phyloP scores from a whole-genome alignment of 176 grass and related monocot species.

The Oryza punctata region DNA sequence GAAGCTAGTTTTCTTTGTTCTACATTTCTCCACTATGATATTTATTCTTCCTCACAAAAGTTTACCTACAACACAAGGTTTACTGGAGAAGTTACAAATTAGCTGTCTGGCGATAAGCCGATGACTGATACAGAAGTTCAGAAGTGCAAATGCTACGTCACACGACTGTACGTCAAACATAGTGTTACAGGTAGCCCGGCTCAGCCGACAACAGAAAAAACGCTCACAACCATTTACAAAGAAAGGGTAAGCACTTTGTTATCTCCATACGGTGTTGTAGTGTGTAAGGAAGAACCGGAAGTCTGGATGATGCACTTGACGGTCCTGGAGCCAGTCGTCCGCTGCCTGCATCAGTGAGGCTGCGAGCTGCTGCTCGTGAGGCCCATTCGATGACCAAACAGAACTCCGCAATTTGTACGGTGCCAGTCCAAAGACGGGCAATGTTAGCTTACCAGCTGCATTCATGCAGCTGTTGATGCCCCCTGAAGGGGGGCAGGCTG shows the following conservation, averaged over 20 bases:
- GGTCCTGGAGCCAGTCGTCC: conserved; percentile 62
- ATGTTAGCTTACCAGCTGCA: conserved; percentile 43
- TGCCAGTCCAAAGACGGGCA: conserved; percentile 69
- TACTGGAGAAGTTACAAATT: conserved; percentile 36
- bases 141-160: conserved; percentile 11
- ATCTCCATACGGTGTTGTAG: conserved; percentile 64
- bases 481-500: conserved; percentile 24
- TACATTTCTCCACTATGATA: conserved; percentile 24
- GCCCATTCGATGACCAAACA: conserved; percentile 67
- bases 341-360: conserved; percentile 59
- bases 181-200: conserved; percentile 23
- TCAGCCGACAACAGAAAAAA: conserved; percentile 32
- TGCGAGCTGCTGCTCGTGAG: conserved; percentile 43
- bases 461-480: conserved; percentile 39
- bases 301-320: conserved; percentile 74
- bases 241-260: conserved; percentile 29
- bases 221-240: conserved; percentile 52
- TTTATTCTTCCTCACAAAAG: conserved; percentile 27
- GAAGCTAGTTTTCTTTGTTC: conserved; percentile 9
- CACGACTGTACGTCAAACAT: conserved; percentile 14
- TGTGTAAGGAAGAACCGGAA: conserved; percentile 70
- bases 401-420: conserved; percentile 71
- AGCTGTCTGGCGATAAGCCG: conserved; percentile 15
- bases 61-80: conserved; percentile 38
- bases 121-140: conserved; percentile 23